Evolutionary conservation across 306 rosid genomes (phyloP).

Genomic region (Crataegus laevigata): DNA sequence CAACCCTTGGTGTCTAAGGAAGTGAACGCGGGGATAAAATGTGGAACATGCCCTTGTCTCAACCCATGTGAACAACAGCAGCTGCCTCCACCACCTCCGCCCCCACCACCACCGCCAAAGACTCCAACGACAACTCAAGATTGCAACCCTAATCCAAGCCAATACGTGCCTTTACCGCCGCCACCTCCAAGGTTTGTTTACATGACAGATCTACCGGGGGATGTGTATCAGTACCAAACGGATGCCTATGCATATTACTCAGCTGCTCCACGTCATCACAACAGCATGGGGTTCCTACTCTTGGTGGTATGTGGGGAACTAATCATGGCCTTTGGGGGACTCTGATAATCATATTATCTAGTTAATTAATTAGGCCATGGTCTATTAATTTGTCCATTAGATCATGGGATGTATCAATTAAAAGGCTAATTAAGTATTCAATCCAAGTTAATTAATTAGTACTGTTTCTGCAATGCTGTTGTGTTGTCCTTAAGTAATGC

Average conservation of each 20-base stretch:
- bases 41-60: constrained; percentile 77
- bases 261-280: not conserved
- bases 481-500: no score
- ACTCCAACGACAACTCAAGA: constrained; percentile 19
- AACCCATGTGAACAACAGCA: constrained; percentile 40
- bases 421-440: no score
- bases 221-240: constrained; percentile 23
- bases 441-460: no score
- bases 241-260: constrained; percentile 7
- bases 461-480: no score
- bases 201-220: constrained; percentile 46
- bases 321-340: no score
- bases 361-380: no score
- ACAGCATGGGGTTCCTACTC: not conserved
- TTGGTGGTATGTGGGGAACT: not conserved
- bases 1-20: constrained; percentile 1
- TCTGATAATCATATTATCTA: no score
- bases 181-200: constrained; percentile 78
- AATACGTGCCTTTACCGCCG: constrained; percentile 22
- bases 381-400: no score
- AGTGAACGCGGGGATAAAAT: constrained; percentile 40
- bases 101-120: constrained; percentile 10
- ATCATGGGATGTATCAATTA: no score
- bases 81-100: not conserved
- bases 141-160: constrained; percentile 9